A percentile compares a stretch with the other conserved stretches of the same genome.
Evolutionary conservation across 306 rosid species (phyloP).

Genomic region (Dalbergia cultrata): DNA sequence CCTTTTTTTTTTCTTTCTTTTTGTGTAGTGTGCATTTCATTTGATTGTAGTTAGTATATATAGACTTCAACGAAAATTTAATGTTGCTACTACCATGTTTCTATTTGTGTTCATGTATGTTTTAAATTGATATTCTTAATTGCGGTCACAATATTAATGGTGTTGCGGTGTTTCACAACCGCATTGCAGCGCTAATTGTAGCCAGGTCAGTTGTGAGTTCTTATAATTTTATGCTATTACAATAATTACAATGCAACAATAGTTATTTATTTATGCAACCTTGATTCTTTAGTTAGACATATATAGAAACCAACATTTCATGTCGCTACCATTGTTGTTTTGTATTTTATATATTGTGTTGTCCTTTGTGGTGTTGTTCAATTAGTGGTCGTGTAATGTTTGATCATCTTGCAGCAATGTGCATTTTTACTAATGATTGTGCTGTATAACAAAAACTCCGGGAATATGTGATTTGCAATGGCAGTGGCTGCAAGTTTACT

Average conservation of each 20-base stretch:
- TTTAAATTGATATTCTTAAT: too few relatives aligned
- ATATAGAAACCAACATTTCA: too few relatives aligned
- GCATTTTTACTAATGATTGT: neutral
- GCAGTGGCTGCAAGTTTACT: slow-evolving; percentile 72
- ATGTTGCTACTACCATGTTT: neutral
- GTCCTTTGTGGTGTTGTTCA: neutral
- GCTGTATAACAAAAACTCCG: neutral
- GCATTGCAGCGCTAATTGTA: too few relatives aligned
- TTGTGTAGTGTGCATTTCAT: neutral
- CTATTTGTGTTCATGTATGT: too few relatives aligned
- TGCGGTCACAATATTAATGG: too few relatives aligned
- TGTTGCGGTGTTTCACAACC: too few relatives aligned
- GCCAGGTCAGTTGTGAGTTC: too few relatives aligned
- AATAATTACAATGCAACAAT: too few relatives aligned
- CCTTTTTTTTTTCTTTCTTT: neutral
- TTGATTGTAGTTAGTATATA: neutral
- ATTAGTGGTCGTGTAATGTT: too few relatives aligned
- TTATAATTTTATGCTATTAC: too few relatives aligned
- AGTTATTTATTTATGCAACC: too few relatives aligned
- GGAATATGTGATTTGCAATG: neutral
- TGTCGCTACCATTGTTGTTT: neutral
- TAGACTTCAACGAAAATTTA: neutral
- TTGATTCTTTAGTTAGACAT: too few relatives aligned
- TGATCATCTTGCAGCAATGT: neutral
- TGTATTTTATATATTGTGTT: neutral